Percentiles rank a stretch among this genome's conserved stretches.
phyloP scores from a whole-genome alignment of 1,284 basidiomycete species.

The Leccinum cinnamomeum region DNA sequence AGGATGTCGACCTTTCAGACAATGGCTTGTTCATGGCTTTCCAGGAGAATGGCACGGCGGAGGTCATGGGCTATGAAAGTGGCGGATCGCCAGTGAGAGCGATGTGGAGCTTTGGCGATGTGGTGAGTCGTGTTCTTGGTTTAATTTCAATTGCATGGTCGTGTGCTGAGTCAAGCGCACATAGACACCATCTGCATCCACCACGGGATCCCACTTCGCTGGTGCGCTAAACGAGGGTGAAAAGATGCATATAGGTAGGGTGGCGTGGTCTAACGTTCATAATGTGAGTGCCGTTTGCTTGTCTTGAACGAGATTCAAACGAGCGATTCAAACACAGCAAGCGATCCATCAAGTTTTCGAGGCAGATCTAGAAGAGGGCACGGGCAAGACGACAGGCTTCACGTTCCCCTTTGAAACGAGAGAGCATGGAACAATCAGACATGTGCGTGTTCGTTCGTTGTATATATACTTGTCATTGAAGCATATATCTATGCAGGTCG shows the following conservation, averaged over 20 bases:
- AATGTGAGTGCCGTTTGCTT: conserved; percentile 44
- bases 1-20: conserved; percentile 54
- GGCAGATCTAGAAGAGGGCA: conserved; percentile 51
- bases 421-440: conserved; percentile 69
- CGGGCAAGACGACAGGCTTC: conserved; percentile 62
- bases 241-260: conserved; percentile 61
- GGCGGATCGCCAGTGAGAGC: conserved; percentile 44
- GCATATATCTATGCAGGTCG: conserved; percentile 40
- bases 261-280: conserved; percentile 69
- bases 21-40: conserved; percentile 55
- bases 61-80: conserved; percentile 48
- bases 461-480: not conserved
- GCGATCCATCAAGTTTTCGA: conserved; percentile 61
- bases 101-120: conserved; percentile 60
- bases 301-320: not conserved
- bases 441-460: conserved; percentile 47
- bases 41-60: conserved; percentile 53
- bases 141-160: not conserved
- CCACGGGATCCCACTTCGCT: conserved; percentile 54
- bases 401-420: conserved; percentile 73
- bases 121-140: conserved; percentile 41
- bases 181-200: conserved; percentile 41
- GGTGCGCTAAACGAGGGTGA: conserved; percentile 62
- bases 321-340: conserved; percentile 32
- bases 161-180: conserved; percentile 7